Conservation (phyloP, 345 rosid genomes). For the Mercurialis annua region DNA sequence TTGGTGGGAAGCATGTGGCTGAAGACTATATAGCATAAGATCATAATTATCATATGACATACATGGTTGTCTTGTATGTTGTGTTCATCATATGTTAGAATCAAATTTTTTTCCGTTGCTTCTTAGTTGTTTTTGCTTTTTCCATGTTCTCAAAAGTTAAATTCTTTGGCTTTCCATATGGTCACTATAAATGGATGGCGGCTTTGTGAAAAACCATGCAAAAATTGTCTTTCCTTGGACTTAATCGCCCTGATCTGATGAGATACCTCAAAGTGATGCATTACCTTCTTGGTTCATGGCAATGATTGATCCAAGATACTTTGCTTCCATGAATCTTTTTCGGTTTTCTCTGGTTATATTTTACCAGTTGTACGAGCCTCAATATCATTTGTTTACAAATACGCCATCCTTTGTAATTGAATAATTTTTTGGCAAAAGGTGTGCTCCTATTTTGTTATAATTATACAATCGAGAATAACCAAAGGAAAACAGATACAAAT, state of each 20-base stretch:
- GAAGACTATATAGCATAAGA: background rate
- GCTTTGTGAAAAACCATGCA: background rate
- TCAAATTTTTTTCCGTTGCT: background rate
- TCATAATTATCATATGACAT: background rate
- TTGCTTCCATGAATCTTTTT: background rate
- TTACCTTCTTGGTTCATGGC: background rate
- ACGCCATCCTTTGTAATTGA: background rate
- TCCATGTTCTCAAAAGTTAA: background rate
- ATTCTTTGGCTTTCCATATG: background rate
- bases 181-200: background rate
- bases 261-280: background rate
- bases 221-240: background rate
- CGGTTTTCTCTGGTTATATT: background rate
- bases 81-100: background rate
- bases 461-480: background rate
- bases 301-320: background rate
- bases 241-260: conserved; percentile 6
- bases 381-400: background rate
- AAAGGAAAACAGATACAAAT: background rate
- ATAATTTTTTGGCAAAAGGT: background rate
- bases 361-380: background rate
- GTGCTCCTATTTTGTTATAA: background rate
- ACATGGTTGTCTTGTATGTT: background rate
- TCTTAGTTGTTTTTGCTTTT: background rate
- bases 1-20: background rate